Conservation (phyloP, 2,329 filamentous ascomycete species). For the Zasmidium angulare region DNA sequence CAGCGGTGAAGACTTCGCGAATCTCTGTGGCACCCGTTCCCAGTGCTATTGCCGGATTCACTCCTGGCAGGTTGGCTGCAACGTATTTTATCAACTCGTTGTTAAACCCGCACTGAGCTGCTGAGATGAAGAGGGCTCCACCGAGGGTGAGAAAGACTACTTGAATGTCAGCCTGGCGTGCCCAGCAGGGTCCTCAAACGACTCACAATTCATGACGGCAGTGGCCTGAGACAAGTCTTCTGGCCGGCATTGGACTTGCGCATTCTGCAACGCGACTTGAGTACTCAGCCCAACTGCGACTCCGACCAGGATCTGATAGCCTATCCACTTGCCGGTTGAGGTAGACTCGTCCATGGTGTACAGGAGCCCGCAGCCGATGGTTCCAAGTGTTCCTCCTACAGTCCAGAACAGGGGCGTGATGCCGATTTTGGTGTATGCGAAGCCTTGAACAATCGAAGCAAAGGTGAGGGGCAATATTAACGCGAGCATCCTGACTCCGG, state of each 20-base stretch:
- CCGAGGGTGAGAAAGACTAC: constrained; percentile 39
- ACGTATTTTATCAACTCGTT: constrained; percentile 40
- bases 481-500: constrained; percentile 42
- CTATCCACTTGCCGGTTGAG: constrained; percentile 50
- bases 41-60: constrained; percentile 39
- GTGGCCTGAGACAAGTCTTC: constrained; percentile 38
- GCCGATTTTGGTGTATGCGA: not conserved
- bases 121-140: constrained; percentile 40
- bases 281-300: constrained; percentile 47
- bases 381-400: constrained; percentile 5
- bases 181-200: not conserved
- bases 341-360: constrained; percentile 41
- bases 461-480: constrained; percentile 32
- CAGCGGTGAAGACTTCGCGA: constrained; percentile 32
- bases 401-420: not conserved
- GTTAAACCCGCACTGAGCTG: constrained; percentile 41
- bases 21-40: constrained; percentile 48
- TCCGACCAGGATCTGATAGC: constrained; percentile 53
- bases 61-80: constrained; percentile 34
- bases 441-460: constrained; percentile 13
- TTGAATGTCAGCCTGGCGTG: not conserved
- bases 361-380: constrained; percentile 26
- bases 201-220: constrained; percentile 30
- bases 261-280: constrained; percentile 40
- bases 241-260: constrained; percentile 32